Base-by-base conservation (phyloP, 805 yeast genomes). In the Clavispora carvajalis region DNA sequence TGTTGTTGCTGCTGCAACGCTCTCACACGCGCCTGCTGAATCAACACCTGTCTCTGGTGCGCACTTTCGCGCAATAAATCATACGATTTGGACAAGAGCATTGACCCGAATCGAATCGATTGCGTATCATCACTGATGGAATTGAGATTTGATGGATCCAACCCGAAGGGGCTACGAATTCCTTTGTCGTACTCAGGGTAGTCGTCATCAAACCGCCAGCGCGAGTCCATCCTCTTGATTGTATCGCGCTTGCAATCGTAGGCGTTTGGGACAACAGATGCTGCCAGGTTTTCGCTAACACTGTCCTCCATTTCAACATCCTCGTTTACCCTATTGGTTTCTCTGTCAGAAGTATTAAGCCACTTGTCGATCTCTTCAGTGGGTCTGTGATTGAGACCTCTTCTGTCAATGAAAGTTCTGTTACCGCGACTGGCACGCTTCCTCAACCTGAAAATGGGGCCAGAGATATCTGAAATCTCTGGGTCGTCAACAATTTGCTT, bases 81-180 rank as follows among this genome's bases (percentile, higher is more conserved):
- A 56, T 85, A 85, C 0, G 96, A 82, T 60, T 90, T 91, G 4
- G 93, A 79, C 31, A 89, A 69, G 23, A 91, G 63, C 96, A 89
- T 89, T 6, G 95, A 79, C 7, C 96, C 96, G 63, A 90, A 90
- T 44, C 97, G 71, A 22, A 91, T 85, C 1, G 85, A 81, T 62
- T 90, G 97, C 1, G 96, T 89, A 38, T 82, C 91, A 39, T 82
- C 82, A 11, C 88, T 77, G 31, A 90, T 87, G 47, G 84, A 83
- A 56, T 90, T 90, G 52, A 90, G 71, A 40, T 76, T 74, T 0
- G 95, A 80, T 0, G 97, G 96, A 59, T 88, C 96, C 44, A 76
- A 73, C 44, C 80, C 72, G 41, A 86, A 70, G 25, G 83, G 84
- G 31, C 67, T 71, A 35, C 54, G 46, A 11, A 58, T 43, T 5